Base-by-base conservation (phyloP, 148 eudicot species). In the Heliamphora exappendiculata region DNA sequence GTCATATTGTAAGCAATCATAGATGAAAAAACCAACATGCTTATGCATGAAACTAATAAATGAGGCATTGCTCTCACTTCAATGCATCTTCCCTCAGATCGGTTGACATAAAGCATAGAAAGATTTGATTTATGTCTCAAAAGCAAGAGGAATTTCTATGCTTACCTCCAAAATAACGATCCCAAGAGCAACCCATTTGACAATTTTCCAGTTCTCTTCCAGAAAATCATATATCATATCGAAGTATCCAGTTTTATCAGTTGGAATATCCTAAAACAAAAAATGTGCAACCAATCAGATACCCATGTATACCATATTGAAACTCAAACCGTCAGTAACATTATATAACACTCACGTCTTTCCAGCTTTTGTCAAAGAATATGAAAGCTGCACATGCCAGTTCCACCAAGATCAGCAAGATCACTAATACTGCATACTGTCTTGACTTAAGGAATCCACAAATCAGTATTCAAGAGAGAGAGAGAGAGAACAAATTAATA, bases 101-200 rank as follows among this genome's bases (percentile, higher is more conserved):
- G 14, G 24, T 9, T 68, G 22, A 59, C n/a, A 34, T 45, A 45
- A 11, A 26, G 45, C 5, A 36, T 28, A 73, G 12, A 45, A 62
- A 28, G 31, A 17, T n/a, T n/a, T n/a, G n/a, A n/a, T n/a, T 16
- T 42, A 70, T 39, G n/a, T 42, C 49, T 42, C 36, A 60, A 44
- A 60, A n/a, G 47, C 34, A 28, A 36, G 13, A 53, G 44, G 19
- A 1, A 16, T 58, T 31, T 57, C 42, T 19, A 50, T 37, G 55
- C 75, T 84, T 73, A 91, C 98, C 94, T 94, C 87, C 22, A 94
- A 84, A 72, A 90, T 82, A 86, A 94, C 97, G 81, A 81, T 78
- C 31, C 97, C 98, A 80, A 94, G 93, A 83, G 89, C 89, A 82
- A 90, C 93, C 98, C 97, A 94, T 82, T 86, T 94, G 31, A 83